Base-by-base conservation (phyloP, 2,329 filamentous ascomycete genomes). In the Trichothecium roseum region DNA sequence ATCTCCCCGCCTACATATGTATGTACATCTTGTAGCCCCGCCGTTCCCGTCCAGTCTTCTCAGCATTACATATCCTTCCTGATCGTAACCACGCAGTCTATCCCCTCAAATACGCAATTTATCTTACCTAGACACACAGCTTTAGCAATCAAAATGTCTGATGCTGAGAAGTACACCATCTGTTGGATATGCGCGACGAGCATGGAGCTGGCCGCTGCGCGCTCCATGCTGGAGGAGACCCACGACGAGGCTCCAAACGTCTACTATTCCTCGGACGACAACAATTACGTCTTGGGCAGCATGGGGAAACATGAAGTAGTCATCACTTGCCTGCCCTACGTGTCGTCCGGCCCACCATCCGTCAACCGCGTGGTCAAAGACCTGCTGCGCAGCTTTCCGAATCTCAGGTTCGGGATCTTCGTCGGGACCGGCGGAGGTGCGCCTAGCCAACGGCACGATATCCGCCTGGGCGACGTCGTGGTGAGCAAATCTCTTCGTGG, bases 391-490 rank as follows among this genome's bases (percentile, higher is more conserved):
- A 56, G 42, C 34, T 59, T 56, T 29, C 45, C 47, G 0, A 45
- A 51, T 3, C 27, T 61, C 7, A 35, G 45, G 8, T 40, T 57
- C 8, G 49, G 49, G 1, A 30, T 60, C 4, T 46, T 60, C 40
- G 55, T 59, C 2, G 56, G 56, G 15, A 50, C 57, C 3, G 56
- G 48, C 1, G 56, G 54, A n/a, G 55, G 55, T 6, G 51, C 47
- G 1, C 56, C 56, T 43, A 61, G 36, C 31, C 3, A 4, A 5
- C 37, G 43, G 8, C 35, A 51, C 17, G 53, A 59, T 16, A 48
- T 60, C 4, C 47, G 55, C 5, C 37, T 46, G 2, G 44, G 44
- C 5, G 44, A 46, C 30, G 29, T 46, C 10, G 42, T 46, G 4
- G 44, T 46, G 10, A 43, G 42, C 29, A 20, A 24, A 14, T 20